phyloP scores from a whole-genome alignment of 768 basidiomycete species.

The Suillus clintonianus region DNA sequence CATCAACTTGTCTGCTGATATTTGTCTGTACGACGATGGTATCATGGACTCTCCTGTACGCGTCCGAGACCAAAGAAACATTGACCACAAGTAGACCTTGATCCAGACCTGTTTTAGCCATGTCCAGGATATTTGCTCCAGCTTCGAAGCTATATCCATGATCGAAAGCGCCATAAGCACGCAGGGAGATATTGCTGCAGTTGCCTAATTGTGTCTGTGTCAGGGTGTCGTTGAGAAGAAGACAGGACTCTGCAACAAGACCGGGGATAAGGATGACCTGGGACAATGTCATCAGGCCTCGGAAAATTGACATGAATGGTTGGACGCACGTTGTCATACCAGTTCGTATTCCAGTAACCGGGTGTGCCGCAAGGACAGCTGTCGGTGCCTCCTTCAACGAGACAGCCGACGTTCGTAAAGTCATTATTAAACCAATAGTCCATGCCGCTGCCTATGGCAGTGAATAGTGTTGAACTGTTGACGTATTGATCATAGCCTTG shows the following conservation, averaged over 20 bases:
- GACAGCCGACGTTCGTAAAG: slow-evolving; percentile 52
- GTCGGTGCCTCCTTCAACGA: slow-evolving; percentile 53
- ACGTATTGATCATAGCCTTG: slow-evolving; percentile 42
- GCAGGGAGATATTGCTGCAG: slow-evolving; percentile 51
- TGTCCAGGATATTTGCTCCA: slow-evolving; percentile 68
- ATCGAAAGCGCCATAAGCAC: slow-evolving; percentile 52
- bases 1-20: slow-evolving; percentile 49
- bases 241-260: slow-evolving; percentile 56
- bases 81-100: slow-evolving; percentile 42
- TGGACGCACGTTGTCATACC: slow-evolving; percentile 56
- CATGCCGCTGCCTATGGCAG: slow-evolving; percentile 52
- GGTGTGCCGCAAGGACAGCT: slow-evolving; percentile 58
- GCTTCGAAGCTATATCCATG: slow-evolving; percentile 49
- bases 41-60: slow-evolving; percentile 51
- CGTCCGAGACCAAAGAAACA: slow-evolving; percentile 45
- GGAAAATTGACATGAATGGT: background rate
- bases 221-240: slow-evolving; percentile 53
- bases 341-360: slow-evolving; percentile 62
- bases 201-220: slow-evolving; percentile 40
- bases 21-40: slow-evolving; percentile 51
- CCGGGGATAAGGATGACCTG: slow-evolving; percentile 64
- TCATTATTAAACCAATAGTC: slow-evolving; percentile 66
- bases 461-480: slow-evolving; percentile 40
- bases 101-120: slow-evolving; percentile 64
- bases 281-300: background rate